Evolutionary conservation across 768 basidiomycete genomes (phyloP), one percentile per base, ranked within the genome.

Genomic region (Hemileccinum rubropunctum): DNA sequence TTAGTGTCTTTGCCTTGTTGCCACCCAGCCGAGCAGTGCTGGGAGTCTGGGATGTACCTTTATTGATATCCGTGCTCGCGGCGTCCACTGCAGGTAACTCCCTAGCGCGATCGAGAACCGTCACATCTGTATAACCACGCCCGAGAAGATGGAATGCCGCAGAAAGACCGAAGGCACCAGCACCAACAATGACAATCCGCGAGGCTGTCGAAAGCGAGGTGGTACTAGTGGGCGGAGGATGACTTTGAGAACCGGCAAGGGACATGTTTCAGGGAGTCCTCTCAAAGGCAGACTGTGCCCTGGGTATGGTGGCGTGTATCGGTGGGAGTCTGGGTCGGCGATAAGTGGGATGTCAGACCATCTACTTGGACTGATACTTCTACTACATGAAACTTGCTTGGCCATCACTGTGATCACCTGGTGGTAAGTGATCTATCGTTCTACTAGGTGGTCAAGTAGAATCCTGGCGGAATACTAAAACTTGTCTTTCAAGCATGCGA

Each of bases 111-210:
- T 95, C 94, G 43, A 95, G 73, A 7, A 97, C 69, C 0, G 82
- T 89, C 54, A 95, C 77, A 50, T 84, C 61, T 14, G 67, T 74
- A 68, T 84, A 93, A 15, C 88, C 86, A 51, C 83, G 72, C 47
- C 71, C 65, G 42, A 95, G 73, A 45, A 95, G 81, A 63, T 91
- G 83, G 57, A 83, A 78, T 2, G 92, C 94, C 0, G 94, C 88
- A 15, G 91, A 94, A 43, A 91, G 72, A 6, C 94, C 94, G 64
- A 95, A 95, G 56, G 84, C 84, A 5, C 91, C 91, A 35, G 88
- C 84, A 23, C 91, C 91, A 37, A 91, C 73, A 52, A 94, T 84
- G 45, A 92, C 60, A 39, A 66, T 52, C 34, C 43, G 56, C 5
- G 64, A 59, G 33, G 51, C 10, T n/a, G 41, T 50, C 40, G 47